Evolutionary conservation across 1,139 yeast genomes (phyloP).

Genomic region (Yamadazyma dendronema): DNA sequence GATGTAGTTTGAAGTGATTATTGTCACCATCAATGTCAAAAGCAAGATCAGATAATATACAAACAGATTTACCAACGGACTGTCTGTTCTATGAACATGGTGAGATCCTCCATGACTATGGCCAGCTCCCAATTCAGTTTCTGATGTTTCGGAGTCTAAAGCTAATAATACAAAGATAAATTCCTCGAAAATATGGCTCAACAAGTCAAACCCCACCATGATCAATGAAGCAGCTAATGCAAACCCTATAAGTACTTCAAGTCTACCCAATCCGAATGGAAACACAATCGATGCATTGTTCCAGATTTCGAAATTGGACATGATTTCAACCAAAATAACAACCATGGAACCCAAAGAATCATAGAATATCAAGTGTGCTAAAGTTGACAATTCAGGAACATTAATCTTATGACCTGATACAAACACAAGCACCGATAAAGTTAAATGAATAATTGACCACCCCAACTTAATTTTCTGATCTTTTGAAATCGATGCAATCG

Average conservation of each 20-base stretch:
- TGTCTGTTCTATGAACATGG: constrained; percentile 51
- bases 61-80: constrained; percentile 11
- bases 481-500: constrained; percentile 50
- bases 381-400: constrained; percentile 65
- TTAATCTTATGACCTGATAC: constrained; percentile 56
- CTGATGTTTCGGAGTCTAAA: constrained; percentile 27
- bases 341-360: constrained; percentile 80
- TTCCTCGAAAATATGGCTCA: constrained; percentile 84
- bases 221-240: constrained; percentile 81
- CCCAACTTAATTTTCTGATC: constrained; percentile 56
- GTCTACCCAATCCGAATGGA: constrained; percentile 89
- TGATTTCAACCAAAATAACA: constrained; percentile 68
- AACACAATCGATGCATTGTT: constrained; percentile 74
- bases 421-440: constrained; percentile 55
- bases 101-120: constrained; percentile 41
- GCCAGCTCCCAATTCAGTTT: constrained; percentile 20
- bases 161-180: constrained; percentile 50
- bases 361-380: constrained; percentile 84
- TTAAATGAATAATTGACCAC: constrained; percentile 69
- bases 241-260: constrained; percentile 85
- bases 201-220: constrained; percentile 87
- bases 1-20: constrained; percentile 37
- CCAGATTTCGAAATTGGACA: constrained; percentile 94
- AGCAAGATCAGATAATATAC: constrained; percentile 30
- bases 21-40: constrained; percentile 29